Conservation (phyloP, 371 early-diverging fungal species). For the Batkoa obscura region DNA sequence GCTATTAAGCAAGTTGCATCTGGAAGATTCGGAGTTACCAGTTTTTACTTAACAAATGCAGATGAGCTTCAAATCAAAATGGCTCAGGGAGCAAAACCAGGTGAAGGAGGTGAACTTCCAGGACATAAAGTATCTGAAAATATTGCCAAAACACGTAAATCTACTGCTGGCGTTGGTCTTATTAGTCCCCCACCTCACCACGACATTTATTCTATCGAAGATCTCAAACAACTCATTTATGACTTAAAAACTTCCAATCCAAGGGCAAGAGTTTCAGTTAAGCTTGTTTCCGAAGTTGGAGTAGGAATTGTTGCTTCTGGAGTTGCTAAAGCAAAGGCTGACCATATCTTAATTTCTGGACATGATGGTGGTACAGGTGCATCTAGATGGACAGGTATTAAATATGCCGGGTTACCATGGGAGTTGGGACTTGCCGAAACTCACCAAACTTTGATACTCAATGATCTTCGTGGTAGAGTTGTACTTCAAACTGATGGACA, state of each 20-base stretch:
- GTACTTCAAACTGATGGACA: constrained; percentile 93
- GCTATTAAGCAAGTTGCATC: constrained; percentile 97
- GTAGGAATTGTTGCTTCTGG: constrained; percentile 92
- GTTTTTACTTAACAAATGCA: constrained; percentile 76
- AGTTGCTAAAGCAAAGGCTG: constrained; percentile 92
- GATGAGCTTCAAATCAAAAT: constrained; percentile 97
- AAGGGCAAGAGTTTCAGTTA: constrained; percentile 78
- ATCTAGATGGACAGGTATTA: constrained; percentile 92
- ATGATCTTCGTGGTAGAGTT: constrained; percentile 85
- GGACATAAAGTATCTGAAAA: constrained; percentile 78
- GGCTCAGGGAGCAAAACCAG: constrained; percentile 98
- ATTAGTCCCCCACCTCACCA: constrained; percentile 95
- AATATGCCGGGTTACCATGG: constrained; percentile 94
- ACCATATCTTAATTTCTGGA: constrained; percentile 86
- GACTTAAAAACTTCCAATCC: constrained; percentile 90
- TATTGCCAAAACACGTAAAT: constrained; percentile 84
- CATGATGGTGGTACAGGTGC: constrained; percentile 98
- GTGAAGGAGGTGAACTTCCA: constrained; percentile 73
- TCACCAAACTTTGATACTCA: constrained; percentile 87
- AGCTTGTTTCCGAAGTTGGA: constrained; percentile 90
- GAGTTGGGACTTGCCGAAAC: constrained; percentile 93
- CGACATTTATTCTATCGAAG: constrained; percentile 95
- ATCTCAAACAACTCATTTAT: constrained; percentile 91
- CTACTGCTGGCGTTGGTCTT: constrained; percentile 86
- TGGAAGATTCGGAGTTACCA: constrained; percentile 93